Percentiles rank a stretch among this genome's conserved stretches.
Evolutionary conservation across 106 monocot species (phyloP).

Genomic region (Amphibolis antarctica): DNA sequence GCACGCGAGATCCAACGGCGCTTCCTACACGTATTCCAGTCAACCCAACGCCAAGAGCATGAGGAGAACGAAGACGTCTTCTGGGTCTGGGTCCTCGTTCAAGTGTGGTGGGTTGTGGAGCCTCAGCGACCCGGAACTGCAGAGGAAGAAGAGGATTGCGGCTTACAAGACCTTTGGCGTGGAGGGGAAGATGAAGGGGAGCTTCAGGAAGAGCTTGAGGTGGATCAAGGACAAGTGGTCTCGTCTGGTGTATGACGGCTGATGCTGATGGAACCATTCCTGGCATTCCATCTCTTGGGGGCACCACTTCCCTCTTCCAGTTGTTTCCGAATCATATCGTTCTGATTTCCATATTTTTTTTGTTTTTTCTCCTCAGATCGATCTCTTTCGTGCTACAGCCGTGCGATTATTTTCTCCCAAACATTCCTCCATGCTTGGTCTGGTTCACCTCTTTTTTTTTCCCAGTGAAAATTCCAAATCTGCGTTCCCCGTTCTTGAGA

Average conservation of each 20-base stretch:
- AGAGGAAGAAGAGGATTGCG: constrained; percentile 68
- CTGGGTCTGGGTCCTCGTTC: background rate
- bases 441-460: no score
- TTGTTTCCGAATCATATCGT: no score
- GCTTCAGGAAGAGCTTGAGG: constrained; percentile 48
- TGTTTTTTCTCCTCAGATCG: no score
- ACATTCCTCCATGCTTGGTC: no score
- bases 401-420: no score
- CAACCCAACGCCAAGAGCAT: background rate
- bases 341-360: no score
- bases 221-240: constrained; percentile 57
- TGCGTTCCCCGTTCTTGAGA: no score
- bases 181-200: constrained; percentile 53
- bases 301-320: no score
- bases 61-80: constrained; percentile 29
- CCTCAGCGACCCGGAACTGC: constrained; percentile 40
- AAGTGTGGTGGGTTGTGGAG: constrained; percentile 1
- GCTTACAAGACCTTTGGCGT: constrained; percentile 42
- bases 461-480: no score
- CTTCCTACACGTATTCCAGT: constrained; percentile 16
- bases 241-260: constrained; percentile 21
- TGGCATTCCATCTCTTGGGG: no score
- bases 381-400: no score
- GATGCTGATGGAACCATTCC: no score
- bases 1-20: constrained; percentile 34